Base-by-base conservation (phyloP, 768 basidiomycete genomes). In the Boletus pseudopeckii region DNA sequence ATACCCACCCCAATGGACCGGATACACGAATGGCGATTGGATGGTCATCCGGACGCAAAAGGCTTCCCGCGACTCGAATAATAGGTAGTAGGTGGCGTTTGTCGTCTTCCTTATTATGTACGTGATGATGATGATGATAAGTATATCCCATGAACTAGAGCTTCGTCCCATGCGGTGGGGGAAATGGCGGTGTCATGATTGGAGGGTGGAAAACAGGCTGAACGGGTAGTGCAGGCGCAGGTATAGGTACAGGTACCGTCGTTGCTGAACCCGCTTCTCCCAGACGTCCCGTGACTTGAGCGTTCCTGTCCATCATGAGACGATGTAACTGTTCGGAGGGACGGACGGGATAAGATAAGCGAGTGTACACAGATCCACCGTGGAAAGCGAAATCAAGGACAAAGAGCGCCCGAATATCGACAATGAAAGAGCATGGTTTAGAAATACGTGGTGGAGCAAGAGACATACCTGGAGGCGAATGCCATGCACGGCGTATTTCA, bases 281-380 rank as follows among this genome's bases (percentile, higher is more conserved):
- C 36, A 68, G 61, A 33, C 79, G 72, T 45, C 80, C 79, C 26
- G 78, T 80, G 46, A 80, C 71, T 57, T 80, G 79, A 15, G 80
- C 80, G 69, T 85, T 87, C 54, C 85, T 76, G 39, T 88, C 86
- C 83, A 88, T 83, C 85, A 90, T 85, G 56, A 90, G 79, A 44
- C 80, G 77, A 62, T 89, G 87, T 49, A 84, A 67, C 81, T 84
- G 62, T 52, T 50, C 40, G 36, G n/a, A n/a, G 50, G 41, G 32
- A 37, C 36, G 32, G 47, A 50, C 56, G 45, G 56, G 53, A 58
- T 57, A 52, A 60, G 53, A 57, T 60, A 48, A 60, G 53, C 59
- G 48, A 33, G 47, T 5, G 52, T 39, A 45, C 56, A 50, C 45
- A 34, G 53, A 49, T 53, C 50, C 39, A 37, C 15, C 48, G 33